phyloP scores from a whole-genome alignment of 2,329 filamentous ascomycete genomes.

The Xylaria hypoxylon region DNA sequence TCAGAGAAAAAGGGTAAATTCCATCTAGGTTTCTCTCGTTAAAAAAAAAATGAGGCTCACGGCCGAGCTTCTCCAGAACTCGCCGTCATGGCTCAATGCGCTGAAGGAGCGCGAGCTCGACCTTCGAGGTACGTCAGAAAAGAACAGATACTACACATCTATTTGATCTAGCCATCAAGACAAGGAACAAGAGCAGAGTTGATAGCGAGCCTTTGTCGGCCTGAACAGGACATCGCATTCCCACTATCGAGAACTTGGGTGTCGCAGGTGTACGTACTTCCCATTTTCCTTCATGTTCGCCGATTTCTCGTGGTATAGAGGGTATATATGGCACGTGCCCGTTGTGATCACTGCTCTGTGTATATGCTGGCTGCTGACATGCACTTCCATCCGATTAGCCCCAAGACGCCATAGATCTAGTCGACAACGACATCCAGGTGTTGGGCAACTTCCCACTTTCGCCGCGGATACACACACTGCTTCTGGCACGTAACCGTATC shows the following conservation, averaged over 20 bases:
- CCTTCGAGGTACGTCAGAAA: constrained; percentile 98
- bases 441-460: constrained; percentile 94
- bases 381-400: constrained; percentile 65
- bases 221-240: constrained; percentile 94
- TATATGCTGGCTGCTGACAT: constrained; percentile 20
- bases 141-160: constrained; percentile 92
- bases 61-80: constrained; percentile 91
- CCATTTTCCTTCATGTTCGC: constrained; percentile 23
- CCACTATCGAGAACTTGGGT: constrained; percentile 96
- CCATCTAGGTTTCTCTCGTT: constrained; percentile 21
- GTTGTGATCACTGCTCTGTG: background rate
- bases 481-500: constrained; percentile 91
- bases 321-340: background rate
- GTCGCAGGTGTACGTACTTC: constrained; percentile 77
- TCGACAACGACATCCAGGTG: constrained; percentile 94
- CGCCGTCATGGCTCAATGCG: constrained; percentile 98
- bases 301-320: background rate
- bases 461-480: constrained; percentile 85
- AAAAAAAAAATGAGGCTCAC: constrained; percentile 87
- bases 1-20: constrained; percentile 36
- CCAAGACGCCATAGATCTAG: constrained; percentile 97
- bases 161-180: constrained; percentile 43
- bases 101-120: constrained; percentile 99
- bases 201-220: constrained; percentile 74
- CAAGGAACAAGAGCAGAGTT: constrained; percentile 75